Evolutionary conservation across 2,329 filamentous ascomycete genomes (phyloP).

Genomic region (Diaporthe citri): DNA sequence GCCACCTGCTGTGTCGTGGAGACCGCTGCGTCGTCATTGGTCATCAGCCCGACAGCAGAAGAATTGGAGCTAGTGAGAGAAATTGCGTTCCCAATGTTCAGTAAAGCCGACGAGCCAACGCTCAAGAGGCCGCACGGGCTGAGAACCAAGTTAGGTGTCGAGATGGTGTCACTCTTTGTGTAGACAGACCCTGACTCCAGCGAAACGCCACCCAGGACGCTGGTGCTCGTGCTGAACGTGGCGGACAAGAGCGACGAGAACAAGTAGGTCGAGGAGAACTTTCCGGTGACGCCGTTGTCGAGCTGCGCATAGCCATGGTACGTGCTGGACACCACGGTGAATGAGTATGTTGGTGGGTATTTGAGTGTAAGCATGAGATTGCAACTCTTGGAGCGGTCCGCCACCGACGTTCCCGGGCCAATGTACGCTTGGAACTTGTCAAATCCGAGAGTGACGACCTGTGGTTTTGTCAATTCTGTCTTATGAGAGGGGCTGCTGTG

Average conservation of each 20-base stretch:
- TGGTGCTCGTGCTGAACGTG: slow-evolving; percentile 35
- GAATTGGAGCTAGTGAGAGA: slow-evolving; percentile 34
- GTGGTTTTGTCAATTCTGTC: neutral
- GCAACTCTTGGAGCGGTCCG: slow-evolving; percentile 43
- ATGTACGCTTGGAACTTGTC: slow-evolving; percentile 40
- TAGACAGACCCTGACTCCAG: slow-evolving; percentile 25
- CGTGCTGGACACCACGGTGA: slow-evolving; percentile 36
- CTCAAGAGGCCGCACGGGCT: slow-evolving; percentile 34
- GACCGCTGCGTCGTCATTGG: slow-evolving; percentile 39
- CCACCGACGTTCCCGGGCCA: slow-evolving; percentile 21
- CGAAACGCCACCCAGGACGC: slow-evolving; percentile 29
- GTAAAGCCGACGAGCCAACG: slow-evolving; percentile 44
- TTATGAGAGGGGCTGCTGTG: neutral
- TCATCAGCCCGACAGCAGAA: slow-evolving; percentile 36
- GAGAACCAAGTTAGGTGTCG: slow-evolving; percentile 25
- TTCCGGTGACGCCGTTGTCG: slow-evolving; percentile 34
- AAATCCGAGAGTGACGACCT: slow-evolving; percentile 40
- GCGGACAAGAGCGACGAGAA: slow-evolving; percentile 25
- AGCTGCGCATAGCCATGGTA: slow-evolving; percentile 41
- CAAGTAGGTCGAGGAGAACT: slow-evolving; percentile 33
- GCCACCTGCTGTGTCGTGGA: slow-evolving; percentile 39
- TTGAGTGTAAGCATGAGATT: slow-evolving; percentile 38
- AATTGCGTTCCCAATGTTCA: slow-evolving; percentile 31
- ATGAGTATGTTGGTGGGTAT: slow-evolving; percentile 39
- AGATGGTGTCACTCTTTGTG: slow-evolving; percentile 34